Evolutionary conservation across 257 asterid genomes (phyloP).

Genomic region (Gardenia jasminoides): DNA sequence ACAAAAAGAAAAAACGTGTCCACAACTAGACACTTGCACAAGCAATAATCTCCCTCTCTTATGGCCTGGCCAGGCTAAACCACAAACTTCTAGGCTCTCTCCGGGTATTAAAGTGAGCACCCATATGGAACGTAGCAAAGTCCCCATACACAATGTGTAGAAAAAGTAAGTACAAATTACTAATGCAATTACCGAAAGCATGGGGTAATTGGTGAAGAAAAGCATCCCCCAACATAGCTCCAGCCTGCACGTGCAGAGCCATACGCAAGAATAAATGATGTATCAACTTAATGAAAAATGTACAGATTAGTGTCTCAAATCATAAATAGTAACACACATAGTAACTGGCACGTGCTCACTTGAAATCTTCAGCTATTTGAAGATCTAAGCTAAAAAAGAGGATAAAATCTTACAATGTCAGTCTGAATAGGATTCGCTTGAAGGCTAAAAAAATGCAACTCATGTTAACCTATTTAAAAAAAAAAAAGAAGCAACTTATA

Average conservation of each 20-base stretch:
- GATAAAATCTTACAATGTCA: background rate
- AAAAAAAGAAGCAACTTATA: background rate
- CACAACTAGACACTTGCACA: background rate
- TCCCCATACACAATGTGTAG: background rate
- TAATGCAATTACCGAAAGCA: slow-evolving; percentile 71
- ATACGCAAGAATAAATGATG: slow-evolving; percentile 5
- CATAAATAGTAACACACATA: background rate
- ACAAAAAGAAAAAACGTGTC: background rate
- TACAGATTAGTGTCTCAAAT: background rate
- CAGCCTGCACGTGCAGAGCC: slow-evolving; percentile 59
- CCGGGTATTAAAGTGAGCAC: background rate
- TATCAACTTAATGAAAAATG: background rate
- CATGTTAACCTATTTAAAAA: too few species aligned
- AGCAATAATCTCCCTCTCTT: background rate
- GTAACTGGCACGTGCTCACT: background rate
- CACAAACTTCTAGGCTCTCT: background rate
- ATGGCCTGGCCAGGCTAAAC: too few species aligned
- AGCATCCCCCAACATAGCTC: slow-evolving; percentile 99
- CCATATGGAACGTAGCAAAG: too few species aligned
- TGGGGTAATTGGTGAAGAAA: slow-evolving; percentile 99
- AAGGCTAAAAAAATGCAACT: background rate
- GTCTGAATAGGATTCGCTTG: background rate
- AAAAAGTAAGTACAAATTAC: background rate
- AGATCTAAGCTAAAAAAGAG: background rate
- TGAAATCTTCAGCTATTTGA: background rate